Evolutionary conservation across 768 basidiomycete genomes (phyloP), one percentile per base, ranked within the genome.

Genomic region (Suillus fuscotomentosus): DNA sequence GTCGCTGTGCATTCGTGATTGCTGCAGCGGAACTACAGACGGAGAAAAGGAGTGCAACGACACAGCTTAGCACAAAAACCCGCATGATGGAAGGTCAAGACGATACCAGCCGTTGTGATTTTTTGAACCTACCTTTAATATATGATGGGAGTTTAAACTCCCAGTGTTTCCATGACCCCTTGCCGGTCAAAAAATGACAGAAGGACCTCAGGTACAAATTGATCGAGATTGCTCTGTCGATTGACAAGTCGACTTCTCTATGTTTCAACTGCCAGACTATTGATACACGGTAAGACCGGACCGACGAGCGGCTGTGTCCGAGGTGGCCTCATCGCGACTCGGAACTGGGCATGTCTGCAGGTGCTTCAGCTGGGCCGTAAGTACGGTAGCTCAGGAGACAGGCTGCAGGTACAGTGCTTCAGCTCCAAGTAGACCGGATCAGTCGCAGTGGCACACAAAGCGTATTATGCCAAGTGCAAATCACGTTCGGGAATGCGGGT

Each of bases 1-100:
- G 69, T 50, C 83, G 77, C 64, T 82, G 76, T 22, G 72, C 80
- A 66, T 82, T 83, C 13, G 81, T 81, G 66, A 66, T 48, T 34
- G 76, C 66, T n/a, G 66, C 67, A 50, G 66, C 66, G 20, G 60
- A 57, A 39, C 62, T 72, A 59, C 67, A 67, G 39, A 70, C 67
- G 15, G 69, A 65, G 62, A 70, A 60, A 39, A 70, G 36, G n/a
- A 70, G 67, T 41, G 78, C 60, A 39, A 73, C 55, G 5, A 17
- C 56, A 63, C 24, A 76, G 36, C 62, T 60, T 13, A 68, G 22
- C 31, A 66, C 45, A 27, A 60, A 39, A 27, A 60, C 10, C 6
- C 51, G 65, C 67, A 68, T 66, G 24, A 34, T 13, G 62, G 39
- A 20, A 50, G 39, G 39, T 43, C 24, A 57, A 60, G 27, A 47